phyloP scores from a whole-genome alignment of 2,329 filamentous ascomycete genomes.

The Magnaporthiopsis rhizophila region DNA sequence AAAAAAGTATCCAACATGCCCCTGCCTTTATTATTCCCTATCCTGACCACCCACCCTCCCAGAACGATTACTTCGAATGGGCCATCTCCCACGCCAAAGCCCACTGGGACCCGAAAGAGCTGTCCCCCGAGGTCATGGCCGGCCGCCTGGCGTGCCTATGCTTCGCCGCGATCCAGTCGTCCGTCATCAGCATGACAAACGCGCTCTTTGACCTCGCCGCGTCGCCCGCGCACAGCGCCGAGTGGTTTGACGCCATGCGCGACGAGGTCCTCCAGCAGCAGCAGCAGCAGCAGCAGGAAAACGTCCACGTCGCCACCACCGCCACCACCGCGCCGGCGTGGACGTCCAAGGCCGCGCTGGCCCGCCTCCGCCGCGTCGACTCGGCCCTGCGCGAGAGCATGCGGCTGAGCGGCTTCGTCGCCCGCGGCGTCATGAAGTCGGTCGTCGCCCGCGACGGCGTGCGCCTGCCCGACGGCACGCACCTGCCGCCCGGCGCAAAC shows the following conservation, averaged over 20 bases:
- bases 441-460: slow-evolving; percentile 26
- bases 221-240: slow-evolving; percentile 15
- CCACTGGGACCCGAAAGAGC: slow-evolving; percentile 20
- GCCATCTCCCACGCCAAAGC: slow-evolving; percentile 25
- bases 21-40: background rate
- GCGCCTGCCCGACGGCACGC: slow-evolving; percentile 24
- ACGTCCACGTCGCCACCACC: background rate
- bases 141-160: slow-evolving; percentile 23
- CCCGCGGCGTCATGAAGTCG: slow-evolving; percentile 26
- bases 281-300: slow-evolving; percentile 12
- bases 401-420: slow-evolving; percentile 30
- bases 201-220: slow-evolving; percentile 28
- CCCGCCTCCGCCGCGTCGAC: slow-evolving; percentile 29
- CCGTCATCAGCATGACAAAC: slow-evolving; percentile 29
- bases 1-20: background rate
- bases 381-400: slow-evolving; percentile 34
- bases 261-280: slow-evolving; percentile 24
- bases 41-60: background rate
- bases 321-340: slow-evolving; percentile 4
- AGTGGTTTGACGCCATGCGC: slow-evolving; percentile 21
- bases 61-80: slow-evolving; percentile 33
- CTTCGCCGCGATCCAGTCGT: slow-evolving; percentile 31
- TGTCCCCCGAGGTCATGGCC: slow-evolving; percentile 23
- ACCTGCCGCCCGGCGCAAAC: slow-evolving; percentile 25
- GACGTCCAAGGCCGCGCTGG: slow-evolving; percentile 28